Evolutionary conservation across 495 filamentous ascomycete species (phyloP).

Genomic region (Hyaloscypha hepaticicola): DNA sequence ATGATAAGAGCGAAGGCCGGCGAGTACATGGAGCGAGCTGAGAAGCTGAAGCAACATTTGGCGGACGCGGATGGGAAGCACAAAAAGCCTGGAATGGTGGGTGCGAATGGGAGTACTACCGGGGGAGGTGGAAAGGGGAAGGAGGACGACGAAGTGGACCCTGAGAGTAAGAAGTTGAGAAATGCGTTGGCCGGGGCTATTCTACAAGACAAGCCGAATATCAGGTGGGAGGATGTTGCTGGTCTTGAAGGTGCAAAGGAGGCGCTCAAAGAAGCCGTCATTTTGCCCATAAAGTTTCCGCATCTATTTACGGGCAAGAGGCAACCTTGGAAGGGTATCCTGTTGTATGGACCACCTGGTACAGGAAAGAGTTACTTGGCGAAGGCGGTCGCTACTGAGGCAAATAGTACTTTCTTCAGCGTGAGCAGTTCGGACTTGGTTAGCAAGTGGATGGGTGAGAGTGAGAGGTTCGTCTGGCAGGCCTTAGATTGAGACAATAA

Average conservation of each 20-base stretch:
- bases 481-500: neutral
- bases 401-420: slow-evolving; percentile 99
- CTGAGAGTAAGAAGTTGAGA: slow-evolving; percentile 91
- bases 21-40: slow-evolving; percentile 97
- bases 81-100: slow-evolving; percentile 78
- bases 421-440: slow-evolving; percentile 96
- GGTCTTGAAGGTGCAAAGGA: slow-evolving; percentile 94
- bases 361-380: slow-evolving; percentile 97
- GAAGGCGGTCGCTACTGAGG: slow-evolving; percentile 96
- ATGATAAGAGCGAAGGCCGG: slow-evolving; percentile 90
- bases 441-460: slow-evolving; percentile 99
- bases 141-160: slow-evolving; percentile 65
- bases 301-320: slow-evolving; percentile 96
- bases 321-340: slow-evolving; percentile 96
- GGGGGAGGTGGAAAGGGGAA: slow-evolving; percentile 51
- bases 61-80: slow-evolving; percentile 67
- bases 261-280: slow-evolving; percentile 94
- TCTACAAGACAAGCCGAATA: slow-evolving; percentile 88
- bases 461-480: slow-evolving; percentile 68
- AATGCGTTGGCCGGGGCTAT: slow-evolving; percentile 91
- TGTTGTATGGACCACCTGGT: slow-evolving; percentile 94
- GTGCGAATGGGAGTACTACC: slow-evolving; percentile 78
- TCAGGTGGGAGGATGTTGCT: slow-evolving; percentile 98
- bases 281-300: slow-evolving; percentile 96
- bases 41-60: slow-evolving; percentile 92